phyloP scores from a whole-genome alignment of 179 eudicot genomes.

The Vitellaria paradoxa region DNA sequence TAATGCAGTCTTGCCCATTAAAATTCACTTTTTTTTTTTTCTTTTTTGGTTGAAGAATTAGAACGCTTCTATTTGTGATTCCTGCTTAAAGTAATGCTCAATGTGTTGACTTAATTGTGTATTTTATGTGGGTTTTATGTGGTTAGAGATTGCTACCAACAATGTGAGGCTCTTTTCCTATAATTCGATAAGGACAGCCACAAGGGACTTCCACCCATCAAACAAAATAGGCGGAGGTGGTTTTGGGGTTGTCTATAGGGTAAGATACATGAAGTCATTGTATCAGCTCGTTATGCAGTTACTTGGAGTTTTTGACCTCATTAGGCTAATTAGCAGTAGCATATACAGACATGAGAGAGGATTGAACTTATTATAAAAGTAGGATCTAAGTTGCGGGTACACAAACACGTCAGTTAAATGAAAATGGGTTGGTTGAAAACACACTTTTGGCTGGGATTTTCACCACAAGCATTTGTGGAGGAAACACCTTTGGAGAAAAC shows the following conservation, averaged over 20 bases:
- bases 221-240: conserved; percentile 55
- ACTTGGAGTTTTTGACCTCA: too few relatives aligned
- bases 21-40: not conserved
- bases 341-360: too few relatives aligned
- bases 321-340: too few relatives aligned
- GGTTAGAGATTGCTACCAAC: conserved; percentile 36
- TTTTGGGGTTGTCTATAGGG: conserved; percentile 51
- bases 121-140: conserved; percentile 12
- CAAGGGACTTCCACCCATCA: conserved; percentile 40
- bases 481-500: too few relatives aligned
- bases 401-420: too few relatives aligned
- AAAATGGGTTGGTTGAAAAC: too few relatives aligned
- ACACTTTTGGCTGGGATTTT: too few relatives aligned
- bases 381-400: too few relatives aligned
- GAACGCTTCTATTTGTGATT: not conserved
- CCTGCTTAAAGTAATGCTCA: not conserved
- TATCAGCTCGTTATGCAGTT: not conserved
- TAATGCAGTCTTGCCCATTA: not conserved
- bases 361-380: too few relatives aligned
- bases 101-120: not conserved
- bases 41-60: not conserved
- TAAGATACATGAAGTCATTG: conserved; percentile 11
- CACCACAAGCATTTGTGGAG: too few relatives aligned
- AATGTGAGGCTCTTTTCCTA: conserved; percentile 42
- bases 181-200: conserved; percentile 46